phyloP scores from a whole-genome alignment of 192 early-diverging fungal species.

The Rhizophagus prolifer region DNA sequence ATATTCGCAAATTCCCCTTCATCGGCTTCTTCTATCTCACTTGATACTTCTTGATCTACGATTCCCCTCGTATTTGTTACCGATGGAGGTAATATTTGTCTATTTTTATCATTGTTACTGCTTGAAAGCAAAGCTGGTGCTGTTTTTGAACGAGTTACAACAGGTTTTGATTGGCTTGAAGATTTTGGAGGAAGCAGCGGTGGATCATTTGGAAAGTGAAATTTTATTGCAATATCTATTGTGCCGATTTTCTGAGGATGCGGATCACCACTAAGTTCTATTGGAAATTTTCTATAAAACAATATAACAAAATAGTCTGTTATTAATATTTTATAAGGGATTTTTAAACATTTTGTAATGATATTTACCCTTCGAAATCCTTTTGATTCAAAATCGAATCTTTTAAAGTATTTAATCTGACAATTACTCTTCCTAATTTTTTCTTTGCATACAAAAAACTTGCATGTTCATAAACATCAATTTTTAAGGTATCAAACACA shows the following conservation, averaged over 20 bases:
- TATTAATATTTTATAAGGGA: too few relatives aligned
- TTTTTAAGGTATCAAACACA: conserved; percentile 20
- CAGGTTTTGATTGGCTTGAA: background rate
- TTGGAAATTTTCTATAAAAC: conserved; percentile 3
- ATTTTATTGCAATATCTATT: conserved; percentile 3
- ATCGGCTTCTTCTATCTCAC: background rate
- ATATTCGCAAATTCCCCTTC: background rate
- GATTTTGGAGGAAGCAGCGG: background rate
- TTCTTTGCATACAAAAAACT: conserved; percentile 16
- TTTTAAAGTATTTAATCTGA: conserved; percentile 5
- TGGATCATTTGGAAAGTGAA: conserved; percentile 9
- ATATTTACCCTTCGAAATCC: conserved; percentile 14
- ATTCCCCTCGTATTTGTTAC: background rate
- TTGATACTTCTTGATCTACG: background rate
- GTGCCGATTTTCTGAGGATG: background rate
- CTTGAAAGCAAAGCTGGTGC: background rate
- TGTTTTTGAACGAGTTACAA: background rate
- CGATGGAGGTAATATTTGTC: background rate
- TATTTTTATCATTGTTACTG: background rate
- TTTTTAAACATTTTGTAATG: background rate
- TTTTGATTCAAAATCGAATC: background rate
- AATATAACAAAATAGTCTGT: background rate
- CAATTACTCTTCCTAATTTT: conserved; percentile 1
- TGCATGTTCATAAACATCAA: conserved; percentile 14
- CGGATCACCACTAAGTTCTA: background rate